A percentile compares a stretch with the other conserved stretches of the same genome.
Evolutionary conservation across 176 grass and related monocot species (phyloP).

Genomic region (Phragmites australis): DNA sequence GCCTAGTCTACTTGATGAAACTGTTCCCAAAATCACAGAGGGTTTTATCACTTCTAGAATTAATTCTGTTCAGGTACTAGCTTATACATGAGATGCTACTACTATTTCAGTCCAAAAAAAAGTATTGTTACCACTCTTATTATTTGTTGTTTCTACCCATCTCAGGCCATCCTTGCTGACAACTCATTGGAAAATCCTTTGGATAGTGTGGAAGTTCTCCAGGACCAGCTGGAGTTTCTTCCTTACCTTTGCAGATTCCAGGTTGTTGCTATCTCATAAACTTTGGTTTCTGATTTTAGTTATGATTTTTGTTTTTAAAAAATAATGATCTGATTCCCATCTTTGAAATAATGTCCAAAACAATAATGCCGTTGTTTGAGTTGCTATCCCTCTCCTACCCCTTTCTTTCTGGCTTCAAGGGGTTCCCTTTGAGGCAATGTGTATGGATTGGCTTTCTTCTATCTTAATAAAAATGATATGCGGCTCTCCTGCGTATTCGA

Average conservation of each 20-base stretch:
- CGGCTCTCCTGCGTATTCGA: too few relatives aligned
- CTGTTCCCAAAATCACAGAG: constrained; percentile 96
- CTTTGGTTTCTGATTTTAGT: constrained; percentile 32
- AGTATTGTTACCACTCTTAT: constrained; percentile 22
- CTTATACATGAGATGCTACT: constrained; percentile 28
- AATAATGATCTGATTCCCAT: not conserved
- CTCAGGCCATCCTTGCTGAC: constrained; percentile 72
- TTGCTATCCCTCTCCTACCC: too few relatives aligned
- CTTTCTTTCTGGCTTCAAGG: too few relatives aligned
- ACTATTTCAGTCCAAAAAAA: constrained; percentile 10
- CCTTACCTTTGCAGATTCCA: constrained; percentile 99
- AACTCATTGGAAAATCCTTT: constrained; percentile 80
- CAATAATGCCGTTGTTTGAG: too few relatives aligned
- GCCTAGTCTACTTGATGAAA: constrained; percentile 95
- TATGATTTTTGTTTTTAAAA: constrained; percentile 18
- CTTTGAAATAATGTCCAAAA: not conserved
- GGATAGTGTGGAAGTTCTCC: constrained; percentile 93
- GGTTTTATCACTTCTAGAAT: constrained; percentile 97
- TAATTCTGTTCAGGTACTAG: constrained; percentile 88
- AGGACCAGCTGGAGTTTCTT: constrained; percentile 97
- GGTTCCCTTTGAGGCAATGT: too few relatives aligned
- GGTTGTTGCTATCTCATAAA: constrained; percentile 48
- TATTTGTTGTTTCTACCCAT: constrained; percentile 37
- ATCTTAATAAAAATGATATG: too few relatives aligned
- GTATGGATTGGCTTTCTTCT: too few relatives aligned